Evolutionary conservation across 1,284 basidiomycete species (phyloP).

Genomic region (Schizophyllum amplum): DNA sequence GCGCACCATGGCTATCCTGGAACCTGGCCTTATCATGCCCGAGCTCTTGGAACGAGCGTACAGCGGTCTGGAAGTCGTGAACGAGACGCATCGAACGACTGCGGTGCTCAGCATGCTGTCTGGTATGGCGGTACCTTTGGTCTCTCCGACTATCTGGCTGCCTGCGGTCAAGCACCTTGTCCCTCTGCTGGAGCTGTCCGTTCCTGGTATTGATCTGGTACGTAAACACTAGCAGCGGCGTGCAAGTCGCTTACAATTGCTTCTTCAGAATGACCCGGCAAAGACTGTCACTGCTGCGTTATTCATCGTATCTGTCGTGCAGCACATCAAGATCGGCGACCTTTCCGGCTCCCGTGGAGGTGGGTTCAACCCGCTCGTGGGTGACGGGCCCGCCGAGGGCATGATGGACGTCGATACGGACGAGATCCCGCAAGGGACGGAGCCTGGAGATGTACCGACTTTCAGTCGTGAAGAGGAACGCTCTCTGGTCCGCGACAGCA

Average conservation of each 20-base stretch:
- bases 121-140: conserved; percentile 71
- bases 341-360: conserved; percentile 55
- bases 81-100: conserved; percentile 91
- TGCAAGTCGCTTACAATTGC: conserved; percentile 7
- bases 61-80: conserved; percentile 86
- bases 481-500: conserved; percentile 67
- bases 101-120: conserved; percentile 87
- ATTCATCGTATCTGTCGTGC: conserved; percentile 72
- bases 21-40: conserved; percentile 87
- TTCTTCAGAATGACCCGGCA: conserved; percentile 75
- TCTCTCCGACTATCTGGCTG: conserved; percentile 72
- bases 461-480: conserved; percentile 69
- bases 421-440: conserved; percentile 47
- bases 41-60: conserved; percentile 90
- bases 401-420: conserved; percentile 44
- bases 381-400: conserved; percentile 44
- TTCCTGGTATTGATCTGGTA: conserved; percentile 88
- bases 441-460: conserved; percentile 37
- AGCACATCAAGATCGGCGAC: conserved; percentile 81
- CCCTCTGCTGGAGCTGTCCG: conserved; percentile 82
- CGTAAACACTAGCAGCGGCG: neutral
- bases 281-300: conserved; percentile 83
- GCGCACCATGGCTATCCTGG: conserved; percentile 71
- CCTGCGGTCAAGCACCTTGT: conserved; percentile 86
- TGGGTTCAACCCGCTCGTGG: conserved; percentile 24